These are phyloP conservation scores for Colletotrichum ledebouriae DNA, from an alignment of 2,329 filamentous ascomycete genomes.

Conservation along the genomic window DNA sequence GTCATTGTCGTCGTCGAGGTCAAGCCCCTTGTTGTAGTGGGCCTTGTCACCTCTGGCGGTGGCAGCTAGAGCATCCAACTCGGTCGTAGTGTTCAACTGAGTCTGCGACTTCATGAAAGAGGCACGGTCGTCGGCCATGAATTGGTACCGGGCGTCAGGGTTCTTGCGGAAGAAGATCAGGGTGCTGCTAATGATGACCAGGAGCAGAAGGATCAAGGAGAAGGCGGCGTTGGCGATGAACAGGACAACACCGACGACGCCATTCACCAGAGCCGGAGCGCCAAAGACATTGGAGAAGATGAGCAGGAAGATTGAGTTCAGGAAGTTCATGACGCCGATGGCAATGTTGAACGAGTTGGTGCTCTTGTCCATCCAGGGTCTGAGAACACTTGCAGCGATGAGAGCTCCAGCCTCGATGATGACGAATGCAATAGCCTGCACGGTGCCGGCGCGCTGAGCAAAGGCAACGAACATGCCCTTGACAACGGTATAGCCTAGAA, in stretches of 20 bases:
- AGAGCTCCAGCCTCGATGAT: conserved; percentile 85
- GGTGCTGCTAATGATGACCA: conserved; percentile 74
- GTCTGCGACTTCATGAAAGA: conserved; percentile 98
- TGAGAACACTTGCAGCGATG: conserved; percentile 82
- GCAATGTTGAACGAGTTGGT: conserved; percentile 97
- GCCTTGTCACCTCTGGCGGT: conserved; percentile 85
- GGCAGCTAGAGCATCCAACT: conserved; percentile 89
- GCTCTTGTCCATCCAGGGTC: conserved; percentile 99
- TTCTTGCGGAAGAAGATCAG: conserved; percentile 90
- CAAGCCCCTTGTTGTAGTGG: conserved; percentile 55
- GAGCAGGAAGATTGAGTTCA: conserved; percentile 90
- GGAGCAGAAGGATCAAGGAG: conserved; percentile 83
- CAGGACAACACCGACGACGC: conserved; percentile 89
- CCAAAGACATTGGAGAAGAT: conserved; percentile 91
- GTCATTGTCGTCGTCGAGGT: conserved; percentile 59
- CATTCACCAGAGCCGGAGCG: conserved; percentile 84
- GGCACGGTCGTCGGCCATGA: conserved; percentile 94
- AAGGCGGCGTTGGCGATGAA: conserved; percentile 91
- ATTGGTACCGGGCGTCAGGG: conserved; percentile 93
- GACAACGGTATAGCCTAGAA: conserved; percentile 82
- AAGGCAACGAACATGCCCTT: conserved; percentile 93
- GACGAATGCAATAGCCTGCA: conserved; percentile 85
- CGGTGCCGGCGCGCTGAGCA: conserved; percentile 76
- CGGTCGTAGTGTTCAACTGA: conserved; percentile 80
- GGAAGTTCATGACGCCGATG: conserved; percentile 89